phyloP scores from a whole-genome alignment of 495 filamentous ascomycete genomes.

The Xylaria curta region DNA sequence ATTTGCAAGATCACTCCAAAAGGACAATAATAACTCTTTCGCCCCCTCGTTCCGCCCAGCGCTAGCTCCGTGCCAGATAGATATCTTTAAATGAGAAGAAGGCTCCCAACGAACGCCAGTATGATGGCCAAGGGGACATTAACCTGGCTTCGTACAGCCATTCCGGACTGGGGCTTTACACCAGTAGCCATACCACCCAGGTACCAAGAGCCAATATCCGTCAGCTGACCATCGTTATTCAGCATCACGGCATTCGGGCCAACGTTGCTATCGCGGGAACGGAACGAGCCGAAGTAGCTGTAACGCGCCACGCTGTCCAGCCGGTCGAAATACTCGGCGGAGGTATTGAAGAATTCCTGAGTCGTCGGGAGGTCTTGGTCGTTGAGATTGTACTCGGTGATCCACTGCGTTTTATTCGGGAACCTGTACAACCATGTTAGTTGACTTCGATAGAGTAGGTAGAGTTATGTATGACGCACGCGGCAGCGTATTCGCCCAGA shows the following conservation, averaged over 20 bases:
- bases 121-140: constrained; percentile 5
- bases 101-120: constrained; percentile 18
- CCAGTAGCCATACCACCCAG: constrained; percentile 62
- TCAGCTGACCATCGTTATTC: constrained; percentile 64
- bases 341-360: constrained; percentile 69
- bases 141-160: neutral
- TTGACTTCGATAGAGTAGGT: neutral
- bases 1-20: neutral
- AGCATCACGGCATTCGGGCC: constrained; percentile 73
- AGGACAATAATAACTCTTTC: neutral
- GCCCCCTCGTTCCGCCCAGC: neutral
- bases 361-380: constrained; percentile 58
- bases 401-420: constrained; percentile 68
- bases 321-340: constrained; percentile 67
- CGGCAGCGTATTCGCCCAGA: constrained; percentile 64
- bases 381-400: constrained; percentile 72
- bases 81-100: neutral
- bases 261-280: constrained; percentile 68
- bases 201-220: constrained; percentile 79
- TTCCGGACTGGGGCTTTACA: constrained; percentile 39
- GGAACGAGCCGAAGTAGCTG: constrained; percentile 76
- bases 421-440: constrained; percentile 45
- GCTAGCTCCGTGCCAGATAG: neutral
- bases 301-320: constrained; percentile 67
- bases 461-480: constrained; percentile 44